phyloP scores from a whole-genome alignment of 2,329 filamentous ascomycete species.

The Davidsoniella virescens region DNA sequence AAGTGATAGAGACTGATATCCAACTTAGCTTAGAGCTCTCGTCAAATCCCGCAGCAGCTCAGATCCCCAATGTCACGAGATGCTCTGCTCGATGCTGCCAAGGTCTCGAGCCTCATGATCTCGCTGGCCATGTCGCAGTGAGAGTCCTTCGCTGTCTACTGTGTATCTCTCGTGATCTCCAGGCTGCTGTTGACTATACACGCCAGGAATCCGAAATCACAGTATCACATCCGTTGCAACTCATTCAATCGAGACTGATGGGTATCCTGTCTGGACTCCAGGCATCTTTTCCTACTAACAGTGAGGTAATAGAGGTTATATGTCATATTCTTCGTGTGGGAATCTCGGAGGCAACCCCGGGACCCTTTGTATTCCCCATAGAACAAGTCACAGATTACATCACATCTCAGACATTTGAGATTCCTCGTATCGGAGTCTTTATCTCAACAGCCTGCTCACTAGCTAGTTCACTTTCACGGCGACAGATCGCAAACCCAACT shows the following conservation, averaged over 20 bases:
- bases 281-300: constrained; percentile 36
- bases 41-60: not conserved
- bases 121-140: constrained; percentile 32
- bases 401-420: constrained; percentile 38
- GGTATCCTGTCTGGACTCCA: constrained; percentile 31
- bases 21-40: constrained; percentile 6
- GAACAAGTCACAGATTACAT: constrained; percentile 51
- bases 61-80: constrained; percentile 7
- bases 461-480: constrained; percentile 39
- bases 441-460: constrained; percentile 59
- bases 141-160: constrained; percentile 50
- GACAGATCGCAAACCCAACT: constrained; percentile 27
- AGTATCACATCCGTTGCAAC: constrained; percentile 15
- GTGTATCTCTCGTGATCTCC: constrained; percentile 52
- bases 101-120: constrained; percentile 22
- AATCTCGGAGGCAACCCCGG: constrained; percentile 57
- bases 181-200: constrained; percentile 49
- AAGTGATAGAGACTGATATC: constrained; percentile 16
- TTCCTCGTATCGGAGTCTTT: constrained; percentile 50
- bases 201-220: constrained; percentile 15
- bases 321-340: constrained; percentile 58
- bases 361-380: constrained; percentile 61
- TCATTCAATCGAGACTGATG: constrained; percentile 31
- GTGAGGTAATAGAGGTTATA: constrained; percentile 54
- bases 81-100: constrained; percentile 10